phyloP scores from a whole-genome alignment of 2,329 filamentous ascomycete species.

The Fusarium incarnatum region DNA sequence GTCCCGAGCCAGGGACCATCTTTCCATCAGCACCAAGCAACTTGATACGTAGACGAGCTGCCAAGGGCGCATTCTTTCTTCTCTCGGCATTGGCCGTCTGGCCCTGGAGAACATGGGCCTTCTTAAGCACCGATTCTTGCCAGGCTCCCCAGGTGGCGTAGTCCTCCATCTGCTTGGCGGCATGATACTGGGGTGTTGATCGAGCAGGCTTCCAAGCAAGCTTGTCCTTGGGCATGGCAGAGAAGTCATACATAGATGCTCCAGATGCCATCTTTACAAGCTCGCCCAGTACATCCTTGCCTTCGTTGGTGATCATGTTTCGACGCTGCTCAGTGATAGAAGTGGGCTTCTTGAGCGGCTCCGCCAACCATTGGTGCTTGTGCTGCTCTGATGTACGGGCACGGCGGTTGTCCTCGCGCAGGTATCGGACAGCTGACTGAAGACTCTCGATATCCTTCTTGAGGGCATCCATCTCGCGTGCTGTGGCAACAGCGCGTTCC shows the following conservation, averaged over 20 bases:
- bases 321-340: slow-evolving; percentile 61
- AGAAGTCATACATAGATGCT: slow-evolving; percentile 70
- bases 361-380: slow-evolving; percentile 69
- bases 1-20: slow-evolving; percentile 52
- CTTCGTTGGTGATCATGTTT: slow-evolving; percentile 68
- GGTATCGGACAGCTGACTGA: slow-evolving; percentile 73
- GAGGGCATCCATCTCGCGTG: slow-evolving; percentile 78
- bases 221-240: slow-evolving; percentile 66
- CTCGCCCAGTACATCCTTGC: slow-evolving; percentile 72
- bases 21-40: slow-evolving; percentile 62
- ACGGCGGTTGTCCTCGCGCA: slow-evolving; percentile 74
- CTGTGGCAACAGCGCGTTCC: slow-evolving; percentile 75
- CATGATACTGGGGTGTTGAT: slow-evolving; percentile 73
- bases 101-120: slow-evolving; percentile 57
- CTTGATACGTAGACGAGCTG: slow-evolving; percentile 63
- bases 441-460: slow-evolving; percentile 74
- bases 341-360: slow-evolving; percentile 66
- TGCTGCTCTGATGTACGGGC: slow-evolving; percentile 68
- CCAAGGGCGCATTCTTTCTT: slow-evolving; percentile 49
- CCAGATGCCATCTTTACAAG: slow-evolving; percentile 70
- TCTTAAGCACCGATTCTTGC: slow-evolving; percentile 66
- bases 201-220: slow-evolving; percentile 74
- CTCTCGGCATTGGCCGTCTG: slow-evolving; percentile 38
- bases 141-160: slow-evolving; percentile 71
- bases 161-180: slow-evolving; percentile 73